A percentile compares a stretch with the other conserved stretches of the same genome.
phyloP scores from a whole-genome alignment of 2,329 filamentous ascomycete genomes.

The Epichloe sylvatica region DNA sequence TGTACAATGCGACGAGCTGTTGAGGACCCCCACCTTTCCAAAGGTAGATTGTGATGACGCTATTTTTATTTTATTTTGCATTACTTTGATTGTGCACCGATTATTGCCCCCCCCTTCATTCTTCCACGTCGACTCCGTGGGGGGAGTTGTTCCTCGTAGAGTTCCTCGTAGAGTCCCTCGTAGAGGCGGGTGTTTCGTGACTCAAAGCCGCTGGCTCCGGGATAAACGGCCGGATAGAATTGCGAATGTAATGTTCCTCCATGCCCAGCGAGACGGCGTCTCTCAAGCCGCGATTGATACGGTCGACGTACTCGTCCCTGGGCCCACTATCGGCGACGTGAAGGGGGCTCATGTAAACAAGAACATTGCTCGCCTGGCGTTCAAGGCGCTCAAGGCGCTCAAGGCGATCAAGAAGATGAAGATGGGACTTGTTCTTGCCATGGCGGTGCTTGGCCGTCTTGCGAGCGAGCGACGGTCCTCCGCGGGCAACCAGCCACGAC shows the following conservation, averaged over 20 bases:
- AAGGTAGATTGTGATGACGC: too few species aligned
- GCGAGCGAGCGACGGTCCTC: conserved; percentile 18
- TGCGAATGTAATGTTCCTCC: conserved; percentile 21
- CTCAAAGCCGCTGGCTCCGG: conserved; percentile 10
- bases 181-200: background rate
- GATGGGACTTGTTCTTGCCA: background rate
- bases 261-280: conserved; percentile 24
- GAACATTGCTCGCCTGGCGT: conserved; percentile 14
- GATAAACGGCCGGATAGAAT: conserved; percentile 23
- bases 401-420: background rate
- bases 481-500: conserved; percentile 24
- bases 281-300: conserved; percentile 24
- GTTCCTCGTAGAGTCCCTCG: background rate
- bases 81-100: background rate
- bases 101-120: background rate
- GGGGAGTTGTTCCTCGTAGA: background rate
- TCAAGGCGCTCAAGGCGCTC: background rate
- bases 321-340: conserved; percentile 21
- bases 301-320: conserved; percentile 25
- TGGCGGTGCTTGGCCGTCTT: conserved; percentile 9
- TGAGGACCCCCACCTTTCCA: background rate
- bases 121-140: background rate
- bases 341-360: conserved; percentile 26
- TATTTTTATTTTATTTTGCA: too few species aligned
- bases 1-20: conserved; percentile 8